These are phyloP conservation scores for Urochloa ruziziensis DNA, from an alignment of 176 grass and related monocot species.

Conservation along the genomic window DNA sequence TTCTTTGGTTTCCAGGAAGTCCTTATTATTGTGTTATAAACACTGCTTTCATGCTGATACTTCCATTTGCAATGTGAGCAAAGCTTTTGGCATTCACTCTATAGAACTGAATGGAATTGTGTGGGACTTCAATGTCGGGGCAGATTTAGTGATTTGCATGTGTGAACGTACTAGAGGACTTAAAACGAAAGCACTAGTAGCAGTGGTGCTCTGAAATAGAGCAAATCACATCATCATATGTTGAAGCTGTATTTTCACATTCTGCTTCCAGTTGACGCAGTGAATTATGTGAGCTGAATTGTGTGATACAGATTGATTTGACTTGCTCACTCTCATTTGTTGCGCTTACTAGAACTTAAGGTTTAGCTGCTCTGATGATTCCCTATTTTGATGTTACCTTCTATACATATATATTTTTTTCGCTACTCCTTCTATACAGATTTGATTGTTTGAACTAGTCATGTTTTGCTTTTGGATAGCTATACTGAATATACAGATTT, in stretches of 20 bases:
- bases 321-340: background rate
- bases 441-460: conserved; percentile 5
- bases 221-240: background rate
- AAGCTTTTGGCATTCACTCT: background rate
- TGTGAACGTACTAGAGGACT: background rate
- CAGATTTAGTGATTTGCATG: background rate
- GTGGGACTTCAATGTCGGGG: background rate
- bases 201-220: background rate
- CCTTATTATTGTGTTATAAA: background rate
- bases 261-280: background rate
- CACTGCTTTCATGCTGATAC: background rate
- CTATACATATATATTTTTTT: background rate
- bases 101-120: background rate
- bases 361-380: background rate
- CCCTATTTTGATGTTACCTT: background rate
- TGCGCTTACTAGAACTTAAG: background rate
- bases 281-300: background rate
- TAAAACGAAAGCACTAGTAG: background rate
- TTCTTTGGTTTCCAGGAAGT: background rate
- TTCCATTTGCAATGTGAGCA: background rate
- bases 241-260: background rate
- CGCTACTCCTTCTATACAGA: too few species aligned
- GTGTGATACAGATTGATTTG: background rate
- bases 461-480: background rate
- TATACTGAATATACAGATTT: background rate